phyloP scores from a whole-genome alignment of 2,329 filamentous ascomycete genomes.

The Fusarium hainanense region DNA sequence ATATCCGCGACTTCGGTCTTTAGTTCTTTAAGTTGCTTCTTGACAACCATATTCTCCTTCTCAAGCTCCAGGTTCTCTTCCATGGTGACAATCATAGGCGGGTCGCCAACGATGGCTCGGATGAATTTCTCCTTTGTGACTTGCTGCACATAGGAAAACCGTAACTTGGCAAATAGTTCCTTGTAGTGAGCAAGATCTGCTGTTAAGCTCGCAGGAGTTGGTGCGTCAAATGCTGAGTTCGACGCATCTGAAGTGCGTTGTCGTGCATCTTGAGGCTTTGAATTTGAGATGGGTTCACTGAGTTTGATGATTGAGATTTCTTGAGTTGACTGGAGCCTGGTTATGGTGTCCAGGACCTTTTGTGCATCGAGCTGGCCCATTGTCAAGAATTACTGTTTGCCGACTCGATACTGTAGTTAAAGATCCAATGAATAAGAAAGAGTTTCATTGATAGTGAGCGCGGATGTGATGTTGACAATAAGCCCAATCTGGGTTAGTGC shows the following conservation, averaged over 20 bases:
- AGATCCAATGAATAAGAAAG: neutral
- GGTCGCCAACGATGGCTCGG: constrained; percentile 89
- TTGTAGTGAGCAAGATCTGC: constrained; percentile 91
- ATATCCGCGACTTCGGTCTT: constrained; percentile 83
- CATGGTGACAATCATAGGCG: constrained; percentile 84
- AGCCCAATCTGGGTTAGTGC: constrained; percentile 47
- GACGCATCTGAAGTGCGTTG: constrained; percentile 80
- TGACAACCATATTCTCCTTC: constrained; percentile 73
- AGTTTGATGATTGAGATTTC: constrained; percentile 81
- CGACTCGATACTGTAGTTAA: neutral
- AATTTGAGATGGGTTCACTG: constrained; percentile 76
- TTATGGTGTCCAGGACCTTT: constrained; percentile 61
- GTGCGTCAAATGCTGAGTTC: constrained; percentile 70
- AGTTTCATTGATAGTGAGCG: constrained; percentile 2
- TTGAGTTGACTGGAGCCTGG: constrained; percentile 65
- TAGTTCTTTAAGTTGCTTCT: constrained; percentile 79
- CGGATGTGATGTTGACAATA: constrained; percentile 55
- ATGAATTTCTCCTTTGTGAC: constrained; percentile 99
- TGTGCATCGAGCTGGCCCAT: constrained; percentile 52
- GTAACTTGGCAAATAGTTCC: constrained; percentile 94
- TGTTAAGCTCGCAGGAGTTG: constrained; percentile 79
- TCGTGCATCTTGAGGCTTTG: constrained; percentile 52
- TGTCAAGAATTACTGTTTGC: accelerated
- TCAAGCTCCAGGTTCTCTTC: constrained; percentile 86
- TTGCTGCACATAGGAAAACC: constrained; percentile 97